Percentiles rank a stretch among this genome's conserved stretches.
These are phyloP conservation scores for Sicyos baderoa DNA, from an alignment of 306 rosid species.

Conservation along the genomic window DNA sequence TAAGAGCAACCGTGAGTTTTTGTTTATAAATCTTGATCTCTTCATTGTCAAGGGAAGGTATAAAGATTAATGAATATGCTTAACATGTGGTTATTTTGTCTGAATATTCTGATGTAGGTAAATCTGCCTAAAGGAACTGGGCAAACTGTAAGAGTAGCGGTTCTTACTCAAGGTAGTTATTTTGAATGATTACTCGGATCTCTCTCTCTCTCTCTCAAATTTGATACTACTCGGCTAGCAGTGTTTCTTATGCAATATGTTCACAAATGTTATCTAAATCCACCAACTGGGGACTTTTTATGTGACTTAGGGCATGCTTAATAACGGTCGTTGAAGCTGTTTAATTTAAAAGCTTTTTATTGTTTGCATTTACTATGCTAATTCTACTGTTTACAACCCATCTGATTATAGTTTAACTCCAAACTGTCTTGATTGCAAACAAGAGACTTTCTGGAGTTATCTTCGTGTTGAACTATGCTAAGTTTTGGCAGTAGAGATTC, in stretches of 20 bases:
- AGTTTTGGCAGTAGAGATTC: too few relatives aligned
- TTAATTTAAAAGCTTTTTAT: too few relatives aligned
- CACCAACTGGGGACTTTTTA: not conserved
- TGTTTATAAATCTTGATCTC: conserved; percentile 15
- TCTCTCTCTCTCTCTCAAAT: not conserved
- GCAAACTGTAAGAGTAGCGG: conserved; percentile 80
- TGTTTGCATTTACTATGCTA: not conserved
- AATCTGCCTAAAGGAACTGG: conserved; percentile 98
- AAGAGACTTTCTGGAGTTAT: too few relatives aligned
- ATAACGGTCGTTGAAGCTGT: not conserved
- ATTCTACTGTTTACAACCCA: too few relatives aligned
- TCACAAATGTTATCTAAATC: not conserved
- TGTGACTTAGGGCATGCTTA: not conserved
- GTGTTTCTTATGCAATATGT: not conserved
- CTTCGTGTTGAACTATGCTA: too few relatives aligned
- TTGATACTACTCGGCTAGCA: not conserved
- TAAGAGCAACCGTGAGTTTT: conserved; percentile 81
- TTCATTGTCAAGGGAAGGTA: too few relatives aligned
- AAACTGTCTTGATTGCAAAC: too few relatives aligned
- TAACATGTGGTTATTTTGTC: conserved; percentile 1
- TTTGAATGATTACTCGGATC: not conserved
- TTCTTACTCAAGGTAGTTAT: conserved; percentile 82
- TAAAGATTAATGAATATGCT: not conserved
- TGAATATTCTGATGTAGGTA: conserved; percentile 40
- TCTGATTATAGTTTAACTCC: too few relatives aligned